Evolutionary conservation across 179 eudicot genomes (phyloP), one percentile per base, ranked within the genome.

Genomic region (Sideroxylon spinosum): DNA sequence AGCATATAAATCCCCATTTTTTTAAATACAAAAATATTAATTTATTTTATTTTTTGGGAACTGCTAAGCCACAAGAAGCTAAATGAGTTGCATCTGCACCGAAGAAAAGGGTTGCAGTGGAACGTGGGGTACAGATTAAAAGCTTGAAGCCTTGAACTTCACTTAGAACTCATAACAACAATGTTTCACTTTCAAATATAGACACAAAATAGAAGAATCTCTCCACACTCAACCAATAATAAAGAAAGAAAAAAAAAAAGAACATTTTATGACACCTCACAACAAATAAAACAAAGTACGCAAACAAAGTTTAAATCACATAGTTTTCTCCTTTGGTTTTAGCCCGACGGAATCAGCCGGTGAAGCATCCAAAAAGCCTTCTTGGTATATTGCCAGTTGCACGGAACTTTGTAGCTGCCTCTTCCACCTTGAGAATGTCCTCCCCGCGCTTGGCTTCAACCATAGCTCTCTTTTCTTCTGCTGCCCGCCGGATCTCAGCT

Each of bases 311-410:
- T 19, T 59, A 11, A 59, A 57, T 69, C 48, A 8, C 20, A 29
- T 53, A 29, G 9, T 49, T 50, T 53, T 26, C 56, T 2, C 37
- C 1, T 11, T 59, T 48, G 14, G 49, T 37, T 73, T 57, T 20
- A 74, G 77, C n/a, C 28, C 7, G 5, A 16, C 22, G 16, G 29
- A 29, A 66, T 66, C 69, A 82, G 76, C 25, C 44, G 5, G 44
- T 37, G 44, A 92, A 90, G 70, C 87, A 85, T 74, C 96, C 97
- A 25, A 87, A 79, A 19, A 88, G 82, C 76, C 90, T 95, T 90
- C 89, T 95, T 5, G 98, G 98, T 23, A 84, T 86, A 76, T 90
- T 89, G 78, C 97, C 93, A 0, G 89, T 89, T 71, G 97, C 91
- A 11, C 92, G 93, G 74, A 86, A 91, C 62, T 93, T 95, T 16